Conservation (phyloP, 768 basidiomycete genomes). For the Trametes punicea region DNA sequence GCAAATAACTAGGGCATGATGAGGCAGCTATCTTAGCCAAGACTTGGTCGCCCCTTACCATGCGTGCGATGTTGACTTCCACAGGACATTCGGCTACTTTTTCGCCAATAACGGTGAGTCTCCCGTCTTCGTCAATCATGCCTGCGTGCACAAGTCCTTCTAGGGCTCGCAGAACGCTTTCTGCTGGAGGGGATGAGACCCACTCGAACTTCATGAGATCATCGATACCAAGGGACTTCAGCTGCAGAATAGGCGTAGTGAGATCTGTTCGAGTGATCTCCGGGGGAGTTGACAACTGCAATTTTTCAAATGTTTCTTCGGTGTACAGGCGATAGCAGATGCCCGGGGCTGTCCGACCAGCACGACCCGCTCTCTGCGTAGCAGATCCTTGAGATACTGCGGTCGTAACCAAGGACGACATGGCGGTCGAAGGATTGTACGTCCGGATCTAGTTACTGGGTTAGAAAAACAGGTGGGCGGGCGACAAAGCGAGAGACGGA, state of each 20-base stretch:
- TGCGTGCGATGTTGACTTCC: constrained; percentile 90
- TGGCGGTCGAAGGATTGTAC: constrained; percentile 81
- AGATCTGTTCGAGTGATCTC: constrained; percentile 92
- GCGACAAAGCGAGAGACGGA: constrained; percentile 28
- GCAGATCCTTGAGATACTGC: constrained; percentile 88
- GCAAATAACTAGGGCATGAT: constrained; percentile 62
- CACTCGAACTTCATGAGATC: constrained; percentile 97
- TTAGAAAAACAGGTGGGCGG: background rate
- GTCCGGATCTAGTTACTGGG: constrained; percentile 64
- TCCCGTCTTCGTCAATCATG: constrained; percentile 80
- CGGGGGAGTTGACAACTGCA: constrained; percentile 73
- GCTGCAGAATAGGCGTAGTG: constrained; percentile 86
- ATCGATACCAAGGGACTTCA: constrained; percentile 93
- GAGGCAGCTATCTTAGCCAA: too few relatives aligned
- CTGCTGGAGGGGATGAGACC: constrained; percentile 84
- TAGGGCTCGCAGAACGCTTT: constrained; percentile 79
- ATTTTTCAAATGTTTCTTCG: constrained; percentile 49
- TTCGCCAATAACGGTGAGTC: constrained; percentile 72
- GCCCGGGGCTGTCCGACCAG: constrained; percentile 90
- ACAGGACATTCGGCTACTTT: constrained; percentile 93
- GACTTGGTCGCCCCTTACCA: too few relatives aligned
- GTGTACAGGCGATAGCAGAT: constrained; percentile 92
- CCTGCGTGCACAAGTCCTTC: constrained; percentile 79
- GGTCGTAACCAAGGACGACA: constrained; percentile 80
- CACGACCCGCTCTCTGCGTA: constrained; percentile 89